Evolutionary conservation across 192 early-diverging fungal genomes (phyloP), one percentile per base, ranked within the genome.

Genomic region (Linnemannia elongata): DNA sequence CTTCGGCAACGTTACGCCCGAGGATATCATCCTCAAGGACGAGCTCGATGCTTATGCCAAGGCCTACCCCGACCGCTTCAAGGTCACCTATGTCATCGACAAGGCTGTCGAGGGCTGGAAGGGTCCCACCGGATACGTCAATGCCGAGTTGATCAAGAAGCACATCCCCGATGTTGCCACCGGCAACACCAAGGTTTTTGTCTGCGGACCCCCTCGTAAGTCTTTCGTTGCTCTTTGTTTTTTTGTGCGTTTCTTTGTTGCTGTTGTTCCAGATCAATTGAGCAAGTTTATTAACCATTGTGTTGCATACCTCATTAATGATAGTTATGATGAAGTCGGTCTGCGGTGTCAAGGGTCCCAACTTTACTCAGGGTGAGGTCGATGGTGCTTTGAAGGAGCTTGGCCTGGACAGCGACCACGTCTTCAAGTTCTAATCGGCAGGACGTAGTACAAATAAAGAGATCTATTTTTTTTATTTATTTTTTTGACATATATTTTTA

Each of bases 341-440:
- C 69, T 93, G 94, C 83, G 98, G 98, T 20, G 69, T 89, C 71
- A 99, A 99, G 93, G 94, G 92, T 10, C 91, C 91, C 41, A 95
- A 97, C 87, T 95, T 89, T 75, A 93, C 92, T 35, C 98, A 98
- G 89, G 98, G 98, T 45, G 91, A 93, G 33, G 83, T 99, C 57
- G 89, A 88, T 35, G 98, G 98, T 69, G 89, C 96, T n/a, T 90
- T 99, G 52, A 94, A 95, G 92, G 91, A 94, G 87, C 88, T 96
- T 70, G 95, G 96, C 17, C 94, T 94, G 88, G 90, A 90, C 44
- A 88, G 91, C 10, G 77, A 91, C 24, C 91, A 96, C 78, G 96
- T 98, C n/a, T 95, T 95, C 88, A 97, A 97, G 90, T 96, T 96
- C 79, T 97, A 90, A 36, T 12, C 17, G 36, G 44, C 3, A 41